A percentile compares a stretch with the other conserved stretches of the same genome.
phyloP scores from a whole-genome alignment of 2,329 filamentous ascomycete genomes.

The Xylaria polymorpha region DNA sequence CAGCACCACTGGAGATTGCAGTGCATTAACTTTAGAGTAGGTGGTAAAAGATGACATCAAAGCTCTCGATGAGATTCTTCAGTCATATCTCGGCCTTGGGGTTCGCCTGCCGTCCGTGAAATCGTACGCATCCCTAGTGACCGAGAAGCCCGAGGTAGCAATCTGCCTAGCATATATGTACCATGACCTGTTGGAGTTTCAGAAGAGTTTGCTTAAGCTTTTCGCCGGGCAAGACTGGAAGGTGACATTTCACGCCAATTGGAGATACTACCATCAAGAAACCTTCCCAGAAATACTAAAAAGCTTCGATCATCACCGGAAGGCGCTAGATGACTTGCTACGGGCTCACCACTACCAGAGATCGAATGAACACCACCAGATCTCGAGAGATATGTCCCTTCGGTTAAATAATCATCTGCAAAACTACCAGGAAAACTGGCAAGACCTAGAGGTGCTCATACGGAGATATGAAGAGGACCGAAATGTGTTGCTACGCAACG shows the following conservation, averaged over 20 bases:
- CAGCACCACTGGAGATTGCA: background rate
- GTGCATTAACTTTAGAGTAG: slow-evolving; percentile 27
- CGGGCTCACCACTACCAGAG: slow-evolving; percentile 22
- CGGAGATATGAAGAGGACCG: slow-evolving; percentile 36
- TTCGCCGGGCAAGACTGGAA: slow-evolving; percentile 30
- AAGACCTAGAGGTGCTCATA: slow-evolving; percentile 29
- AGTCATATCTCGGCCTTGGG: slow-evolving; percentile 42
- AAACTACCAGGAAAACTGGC: slow-evolving; percentile 31
- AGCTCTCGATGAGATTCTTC: slow-evolving; percentile 38
- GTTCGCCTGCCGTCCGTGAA: slow-evolving; percentile 34
- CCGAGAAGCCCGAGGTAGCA: slow-evolving; percentile 32
- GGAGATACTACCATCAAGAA: slow-evolving; percentile 34
- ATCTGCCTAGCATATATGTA: slow-evolving; percentile 43
- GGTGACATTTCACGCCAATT: slow-evolving; percentile 33
- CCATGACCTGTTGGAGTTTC: slow-evolving; percentile 42
- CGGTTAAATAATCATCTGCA: slow-evolving; percentile 35
- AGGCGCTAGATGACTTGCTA: slow-evolving; percentile 30
- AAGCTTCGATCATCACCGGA: slow-evolving; percentile 22
- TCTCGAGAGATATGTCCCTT: slow-evolving; percentile 16
- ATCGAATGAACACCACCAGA: slow-evolving; percentile 18
- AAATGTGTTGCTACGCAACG: slow-evolving; percentile 8
- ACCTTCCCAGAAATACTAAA: slow-evolving; percentile 21
- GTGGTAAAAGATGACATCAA: slow-evolving; percentile 35
- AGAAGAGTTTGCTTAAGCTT: slow-evolving; percentile 37
- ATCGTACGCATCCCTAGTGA: slow-evolving; percentile 31